phyloP scores from a whole-genome alignment of 1,139 yeast species.

The Blastobotrys serpentis region DNA sequence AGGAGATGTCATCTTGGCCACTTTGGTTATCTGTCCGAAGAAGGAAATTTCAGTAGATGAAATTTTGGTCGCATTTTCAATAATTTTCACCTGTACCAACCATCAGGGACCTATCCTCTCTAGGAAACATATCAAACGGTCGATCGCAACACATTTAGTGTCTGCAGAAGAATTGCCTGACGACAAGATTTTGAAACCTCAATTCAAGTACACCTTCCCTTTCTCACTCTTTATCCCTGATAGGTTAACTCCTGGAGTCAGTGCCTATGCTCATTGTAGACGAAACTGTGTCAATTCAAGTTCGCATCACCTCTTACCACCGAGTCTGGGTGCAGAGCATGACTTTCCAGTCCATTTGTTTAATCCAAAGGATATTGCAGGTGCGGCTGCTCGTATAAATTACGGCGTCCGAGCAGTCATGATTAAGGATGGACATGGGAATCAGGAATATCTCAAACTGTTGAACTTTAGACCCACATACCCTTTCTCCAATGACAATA shows the following conservation, averaged over 20 bases:
- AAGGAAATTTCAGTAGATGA: neutral
- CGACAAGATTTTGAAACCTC: neutral
- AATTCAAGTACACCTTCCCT: constrained; percentile 8
- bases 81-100: neutral
- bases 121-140: neutral
- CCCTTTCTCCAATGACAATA: constrained; percentile 1
- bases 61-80: constrained; percentile 7
- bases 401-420: constrained; percentile 6
- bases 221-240: constrained; percentile 4
- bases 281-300: neutral
- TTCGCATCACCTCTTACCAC: neutral
- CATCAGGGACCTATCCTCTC: neutral
- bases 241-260: neutral
- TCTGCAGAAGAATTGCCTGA: constrained; percentile 3
- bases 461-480: neutral
- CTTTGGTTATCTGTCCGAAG: constrained; percentile 2
- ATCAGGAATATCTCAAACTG: neutral
- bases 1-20: constrained; percentile 1
- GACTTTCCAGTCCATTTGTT: constrained; percentile 2
- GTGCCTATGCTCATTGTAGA: neutral
- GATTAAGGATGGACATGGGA: neutral
- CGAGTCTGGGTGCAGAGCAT: neutral
- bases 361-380: constrained; percentile 1
- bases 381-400: constrained; percentile 4
- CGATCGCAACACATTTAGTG: neutral